Conservation (phyloP, 2,329 filamentous ascomycete genomes). For the Thielaviopsis euricoi region DNA sequence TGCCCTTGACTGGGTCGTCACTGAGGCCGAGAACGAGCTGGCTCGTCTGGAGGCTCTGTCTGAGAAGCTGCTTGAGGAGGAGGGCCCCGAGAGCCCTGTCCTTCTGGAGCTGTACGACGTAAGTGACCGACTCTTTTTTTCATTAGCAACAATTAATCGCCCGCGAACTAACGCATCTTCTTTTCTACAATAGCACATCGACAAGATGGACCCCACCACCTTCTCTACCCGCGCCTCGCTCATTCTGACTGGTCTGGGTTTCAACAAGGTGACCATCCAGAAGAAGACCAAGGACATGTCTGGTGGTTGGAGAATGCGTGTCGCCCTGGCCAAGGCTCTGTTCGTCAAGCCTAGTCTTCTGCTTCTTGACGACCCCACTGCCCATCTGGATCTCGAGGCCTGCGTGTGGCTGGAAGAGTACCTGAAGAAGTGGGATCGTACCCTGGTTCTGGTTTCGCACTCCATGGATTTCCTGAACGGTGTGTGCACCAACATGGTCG, state of each 20-base stretch:
- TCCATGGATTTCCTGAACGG: slow-evolving; percentile 98
- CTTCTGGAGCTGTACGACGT: slow-evolving; percentile 94
- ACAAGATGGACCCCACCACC: slow-evolving; percentile 95
- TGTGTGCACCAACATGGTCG: slow-evolving; percentile 96
- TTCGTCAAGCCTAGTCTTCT: slow-evolving; percentile 96
- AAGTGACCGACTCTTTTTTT: slow-evolving; percentile 21
- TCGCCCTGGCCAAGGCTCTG: slow-evolving; percentile 88
- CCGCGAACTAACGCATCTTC: slow-evolving; percentile 13
- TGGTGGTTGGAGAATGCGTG: slow-evolving; percentile 99
- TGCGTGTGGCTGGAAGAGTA: slow-evolving; percentile 99
- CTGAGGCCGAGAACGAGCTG: slow-evolving; percentile 84
- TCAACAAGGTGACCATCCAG: slow-evolving; percentile 94
- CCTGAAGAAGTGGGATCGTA: slow-evolving; percentile 98
- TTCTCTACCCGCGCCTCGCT: slow-evolving; percentile 91
- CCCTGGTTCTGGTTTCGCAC: slow-evolving; percentile 90
- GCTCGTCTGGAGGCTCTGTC: slow-evolving; percentile 75
- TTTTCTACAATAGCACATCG: slow-evolving; percentile 58
- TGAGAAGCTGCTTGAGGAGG: slow-evolving; percentile 78
- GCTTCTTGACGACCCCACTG: slow-evolving; percentile 92
- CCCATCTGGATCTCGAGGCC: slow-evolving; percentile 97
- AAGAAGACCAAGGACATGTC: slow-evolving; percentile 99
- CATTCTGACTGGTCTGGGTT: slow-evolving; percentile 94
- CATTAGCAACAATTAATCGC: slow-evolving; percentile 2
- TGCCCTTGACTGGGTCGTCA: slow-evolving; percentile 93
- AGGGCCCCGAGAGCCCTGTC: slow-evolving; percentile 79